These are phyloP conservation scores for Rhinocladiella similis DNA, from an alignment of 2,329 filamentous ascomycete species.

Conservation along the genomic window DNA sequence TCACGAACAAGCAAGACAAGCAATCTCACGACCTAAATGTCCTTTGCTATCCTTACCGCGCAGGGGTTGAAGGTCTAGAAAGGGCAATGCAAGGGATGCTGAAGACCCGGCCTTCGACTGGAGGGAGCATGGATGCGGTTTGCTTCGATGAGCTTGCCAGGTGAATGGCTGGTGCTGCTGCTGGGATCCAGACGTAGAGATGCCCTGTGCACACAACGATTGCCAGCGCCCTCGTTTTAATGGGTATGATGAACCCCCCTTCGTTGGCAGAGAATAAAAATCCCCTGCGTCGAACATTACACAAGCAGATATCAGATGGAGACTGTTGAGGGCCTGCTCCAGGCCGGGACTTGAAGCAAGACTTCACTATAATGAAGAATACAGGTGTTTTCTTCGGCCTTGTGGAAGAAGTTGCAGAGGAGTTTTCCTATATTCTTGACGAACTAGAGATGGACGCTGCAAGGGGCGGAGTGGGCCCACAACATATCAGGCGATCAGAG, in stretches of 20 bases:
- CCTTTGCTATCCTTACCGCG: constrained; percentile 25
- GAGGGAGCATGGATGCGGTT: neutral
- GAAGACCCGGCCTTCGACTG: neutral
- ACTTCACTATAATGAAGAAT: neutral
- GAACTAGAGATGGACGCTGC: constrained; percentile 7
- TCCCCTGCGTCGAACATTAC: neutral
- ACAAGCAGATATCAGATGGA: too few relatives aligned
- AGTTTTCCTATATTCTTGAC: too few relatives aligned
- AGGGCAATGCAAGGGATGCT: constrained; percentile 21
- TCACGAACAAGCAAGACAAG: constrained; percentile 24
- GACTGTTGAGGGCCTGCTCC: too few relatives aligned
- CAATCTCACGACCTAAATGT: constrained; percentile 15
- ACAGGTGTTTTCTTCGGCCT: too few relatives aligned
- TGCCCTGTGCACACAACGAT: neutral
- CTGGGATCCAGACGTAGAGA: neutral
- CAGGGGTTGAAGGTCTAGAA: constrained; percentile 10
- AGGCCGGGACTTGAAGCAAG: neutral
- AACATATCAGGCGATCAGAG: constrained; percentile 8
- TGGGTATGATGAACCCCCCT: too few relatives aligned
- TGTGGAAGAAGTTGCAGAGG: too few relatives aligned
- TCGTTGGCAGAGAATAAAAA: too few relatives aligned
- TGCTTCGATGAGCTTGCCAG: constrained; percentile 4
- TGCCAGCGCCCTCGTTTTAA: neutral
- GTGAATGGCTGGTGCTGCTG: neutral
- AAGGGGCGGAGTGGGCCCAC: constrained; percentile 17